These are phyloP conservation scores for Podosphaera fusca DNA, from an alignment of 2,329 filamentous ascomycete species.

Conservation along the genomic window DNA sequence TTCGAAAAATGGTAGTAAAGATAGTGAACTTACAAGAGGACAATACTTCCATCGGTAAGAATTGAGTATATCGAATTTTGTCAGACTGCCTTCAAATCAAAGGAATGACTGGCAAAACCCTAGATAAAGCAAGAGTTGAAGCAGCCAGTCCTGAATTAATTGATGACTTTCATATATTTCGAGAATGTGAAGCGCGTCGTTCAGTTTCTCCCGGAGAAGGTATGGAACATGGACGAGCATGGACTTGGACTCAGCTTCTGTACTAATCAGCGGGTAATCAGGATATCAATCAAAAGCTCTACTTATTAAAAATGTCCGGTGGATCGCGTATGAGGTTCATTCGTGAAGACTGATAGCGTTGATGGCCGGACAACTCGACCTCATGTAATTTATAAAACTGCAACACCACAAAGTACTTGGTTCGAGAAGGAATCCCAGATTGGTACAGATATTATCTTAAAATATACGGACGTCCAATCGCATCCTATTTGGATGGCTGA, in stretches of 20 bases:
- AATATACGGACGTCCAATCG: background rate
- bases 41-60: background rate
- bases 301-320: background rate
- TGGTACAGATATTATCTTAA: background rate
- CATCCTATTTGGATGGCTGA: background rate
- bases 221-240: background rate
- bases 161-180: background rate
- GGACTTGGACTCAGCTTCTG: background rate
- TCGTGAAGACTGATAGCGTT: background rate
- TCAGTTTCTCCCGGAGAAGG: background rate
- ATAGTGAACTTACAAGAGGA: background rate
- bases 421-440: background rate
- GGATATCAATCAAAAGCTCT: background rate
- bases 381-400: background rate
- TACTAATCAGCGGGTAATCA: background rate
- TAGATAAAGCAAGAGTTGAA: background rate
- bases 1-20: background rate
- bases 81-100: background rate
- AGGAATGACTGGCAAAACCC: background rate
- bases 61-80: background rate
- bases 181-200: background rate
- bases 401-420: background rate
- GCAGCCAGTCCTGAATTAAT: background rate
- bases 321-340: background rate
- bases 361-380: background rate